phyloP scores from a whole-genome alignment of 2,329 filamentous ascomycete species.

The Colletotrichum neosansevieriae region DNA sequence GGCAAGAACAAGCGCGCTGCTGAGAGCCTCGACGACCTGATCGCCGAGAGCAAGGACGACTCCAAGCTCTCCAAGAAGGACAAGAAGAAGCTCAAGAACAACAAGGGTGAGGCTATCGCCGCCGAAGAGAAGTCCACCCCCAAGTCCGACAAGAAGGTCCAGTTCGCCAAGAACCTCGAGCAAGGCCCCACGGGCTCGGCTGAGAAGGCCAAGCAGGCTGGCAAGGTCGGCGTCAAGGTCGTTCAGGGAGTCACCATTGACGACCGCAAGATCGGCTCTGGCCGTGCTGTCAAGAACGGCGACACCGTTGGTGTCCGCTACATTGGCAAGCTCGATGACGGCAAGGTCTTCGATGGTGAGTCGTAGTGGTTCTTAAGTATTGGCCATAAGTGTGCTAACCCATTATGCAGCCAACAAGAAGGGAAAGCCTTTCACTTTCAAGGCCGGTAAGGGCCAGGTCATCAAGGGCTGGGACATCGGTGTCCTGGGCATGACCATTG shows the following conservation, averaged over 20 bases:
- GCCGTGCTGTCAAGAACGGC: conserved; percentile 88
- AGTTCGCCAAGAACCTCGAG: conserved; percentile 99
- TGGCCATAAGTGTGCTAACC: conserved; percentile 31
- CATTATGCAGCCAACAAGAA: conserved; percentile 87
- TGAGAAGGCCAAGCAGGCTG: conserved; percentile 54
- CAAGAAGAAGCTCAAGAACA: conserved; percentile 98
- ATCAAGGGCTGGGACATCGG: conserved; percentile 99
- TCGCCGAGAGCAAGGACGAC: conserved; percentile 79
- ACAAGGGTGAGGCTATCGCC: conserved; percentile 87
- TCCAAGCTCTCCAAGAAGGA: conserved; percentile 94
- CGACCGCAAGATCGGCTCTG: conserved; percentile 92
- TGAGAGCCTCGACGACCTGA: conserved; percentile 84
- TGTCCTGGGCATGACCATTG: conserved; percentile 90
- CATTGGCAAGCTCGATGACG: conserved; percentile 95
- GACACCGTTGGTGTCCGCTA: conserved; percentile 95
- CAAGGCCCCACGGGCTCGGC: conserved; percentile 88
- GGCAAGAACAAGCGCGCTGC: conserved; percentile 96
- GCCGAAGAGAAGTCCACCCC: conserved; percentile 67
- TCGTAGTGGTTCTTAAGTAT: conserved; percentile 61
- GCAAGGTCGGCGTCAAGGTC: conserved; percentile 74
- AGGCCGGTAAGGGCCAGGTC: conserved; percentile 92
- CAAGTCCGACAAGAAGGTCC: conserved; percentile 91
- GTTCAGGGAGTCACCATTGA: conserved; percentile 93
- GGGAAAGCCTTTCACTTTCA: conserved; percentile 97
- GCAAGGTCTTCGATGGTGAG: conserved; percentile 94